A percentile compares a stretch with the other conserved stretches of the same genome.
These are phyloP conservation scores for Cladophialophora carrionii DNA, from an alignment of 2,329 filamentous ascomycete genomes.

Conservation along the genomic window DNA sequence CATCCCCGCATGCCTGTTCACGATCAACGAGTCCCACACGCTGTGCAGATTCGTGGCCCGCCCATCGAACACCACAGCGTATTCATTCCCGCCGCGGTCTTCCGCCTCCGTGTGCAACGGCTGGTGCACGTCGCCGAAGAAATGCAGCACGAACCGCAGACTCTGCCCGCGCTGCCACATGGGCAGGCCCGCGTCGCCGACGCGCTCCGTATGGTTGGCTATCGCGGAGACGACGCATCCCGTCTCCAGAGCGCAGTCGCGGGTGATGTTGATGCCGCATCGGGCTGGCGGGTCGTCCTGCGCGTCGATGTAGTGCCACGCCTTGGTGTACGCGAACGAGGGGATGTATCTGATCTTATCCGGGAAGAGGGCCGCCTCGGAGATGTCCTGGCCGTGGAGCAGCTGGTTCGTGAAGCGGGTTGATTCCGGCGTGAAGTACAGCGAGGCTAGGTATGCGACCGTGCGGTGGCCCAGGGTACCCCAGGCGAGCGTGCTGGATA, in stretches of 20 bases:
- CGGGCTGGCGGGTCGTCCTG: slow-evolving; percentile 32
- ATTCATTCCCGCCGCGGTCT: slow-evolving; percentile 68
- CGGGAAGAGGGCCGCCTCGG: slow-evolving; percentile 38
- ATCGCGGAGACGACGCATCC: slow-evolving; percentile 58
- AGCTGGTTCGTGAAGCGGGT: slow-evolving; percentile 31
- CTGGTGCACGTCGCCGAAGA: slow-evolving; percentile 74
- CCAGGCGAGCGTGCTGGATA: slow-evolving; percentile 46
- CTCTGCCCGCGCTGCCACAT: slow-evolving; percentile 43
- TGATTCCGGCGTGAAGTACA: slow-evolving; percentile 32
- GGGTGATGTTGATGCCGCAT: slow-evolving; percentile 42
- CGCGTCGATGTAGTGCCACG: slow-evolving; percentile 40
- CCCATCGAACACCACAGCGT: slow-evolving; percentile 65
- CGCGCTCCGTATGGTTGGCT: slow-evolving; percentile 54
- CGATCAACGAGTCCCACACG: slow-evolving; percentile 66
- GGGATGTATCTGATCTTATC: slow-evolving; percentile 39
- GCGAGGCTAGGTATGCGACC: slow-evolving; percentile 57
- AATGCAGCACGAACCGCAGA: slow-evolving; percentile 57
- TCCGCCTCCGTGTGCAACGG: slow-evolving; percentile 67
- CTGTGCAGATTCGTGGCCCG: slow-evolving; percentile 67
- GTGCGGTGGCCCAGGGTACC: slow-evolving; percentile 59
- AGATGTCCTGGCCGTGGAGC: slow-evolving; percentile 39
- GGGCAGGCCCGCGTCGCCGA: slow-evolving; percentile 43
- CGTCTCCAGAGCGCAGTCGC: slow-evolving; percentile 56
- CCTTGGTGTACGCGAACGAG: slow-evolving; percentile 34
- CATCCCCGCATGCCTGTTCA: slow-evolving; percentile 30